Conservation (phyloP, 371 early-diverging fungal species). For the Apophysomyces sp. region DNA sequence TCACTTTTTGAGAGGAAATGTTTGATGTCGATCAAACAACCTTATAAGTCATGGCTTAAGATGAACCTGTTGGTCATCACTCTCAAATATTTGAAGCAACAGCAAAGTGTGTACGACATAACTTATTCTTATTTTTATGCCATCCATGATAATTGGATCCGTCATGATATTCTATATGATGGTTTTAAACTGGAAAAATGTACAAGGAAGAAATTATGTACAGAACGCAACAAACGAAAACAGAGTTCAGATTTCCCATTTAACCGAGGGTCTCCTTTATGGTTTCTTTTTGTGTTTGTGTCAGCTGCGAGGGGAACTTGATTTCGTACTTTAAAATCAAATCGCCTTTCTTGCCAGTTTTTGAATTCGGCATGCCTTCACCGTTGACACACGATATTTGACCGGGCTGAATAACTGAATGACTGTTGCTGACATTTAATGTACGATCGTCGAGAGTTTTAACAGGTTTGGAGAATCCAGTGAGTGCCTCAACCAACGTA, state of each 20-base stretch:
- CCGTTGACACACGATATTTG: slow-evolving; percentile 70
- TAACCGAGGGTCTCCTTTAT: slow-evolving; percentile 49
- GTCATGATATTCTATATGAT: background rate
- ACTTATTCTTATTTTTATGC: no score
- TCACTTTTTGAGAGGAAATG: no score
- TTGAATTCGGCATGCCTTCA: slow-evolving; percentile 94
- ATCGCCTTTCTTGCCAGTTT: slow-evolving; percentile 84
- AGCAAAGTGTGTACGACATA: no score
- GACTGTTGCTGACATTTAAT: slow-evolving; percentile 63
- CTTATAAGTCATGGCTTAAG: no score
- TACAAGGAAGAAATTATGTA: background rate
- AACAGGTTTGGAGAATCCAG: slow-evolving; percentile 77
- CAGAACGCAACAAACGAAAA: background rate
- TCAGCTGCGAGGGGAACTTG: slow-evolving; percentile 78
- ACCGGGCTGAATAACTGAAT: slow-evolving; percentile 71
- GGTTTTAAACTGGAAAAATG: background rate
- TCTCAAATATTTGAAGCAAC: no score
- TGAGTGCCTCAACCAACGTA: slow-evolving; percentile 77
- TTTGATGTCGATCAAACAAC: no score
- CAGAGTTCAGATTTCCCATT: background rate
- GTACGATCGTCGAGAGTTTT: slow-evolving; percentile 78
- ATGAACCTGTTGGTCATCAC: no score
- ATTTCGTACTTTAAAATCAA: slow-evolving; percentile 78
- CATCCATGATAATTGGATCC: no score
- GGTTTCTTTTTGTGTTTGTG: slow-evolving; percentile 68